Evolutionary conservation across 805 yeast species (phyloP), one percentile per base, ranked within the genome.

Genomic region (Saccharomycopsis javanensis): DNA sequence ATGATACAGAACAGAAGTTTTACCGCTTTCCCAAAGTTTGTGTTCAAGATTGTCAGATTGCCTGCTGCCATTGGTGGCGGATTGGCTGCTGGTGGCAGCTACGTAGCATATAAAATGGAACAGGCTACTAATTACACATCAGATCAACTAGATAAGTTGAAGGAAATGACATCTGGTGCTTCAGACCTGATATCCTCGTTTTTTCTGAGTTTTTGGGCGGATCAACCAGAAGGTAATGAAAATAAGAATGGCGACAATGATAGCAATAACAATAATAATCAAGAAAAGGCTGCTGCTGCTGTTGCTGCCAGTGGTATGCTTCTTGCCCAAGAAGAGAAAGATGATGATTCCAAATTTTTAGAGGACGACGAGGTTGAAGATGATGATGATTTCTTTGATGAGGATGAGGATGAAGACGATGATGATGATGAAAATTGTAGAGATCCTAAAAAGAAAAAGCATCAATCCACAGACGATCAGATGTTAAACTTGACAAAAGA

Each of bases 1-100:
- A 50, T 50, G 52, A 51, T 33, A 20, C 54, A 16, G 45, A 16
- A 35, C 25, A 42, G 48, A 42, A 42, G 74, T 2, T 59, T 73
- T 20, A 64, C 75, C 1, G 62, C 67, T 33, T 69, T 76, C 13
- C 84, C 85, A 25, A 83, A 79, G 66, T 68, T 83, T 0, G 71
- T 85, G 4, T 78, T 79, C 0, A 79, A 78, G 56, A 75, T 78
- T 1, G 74, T 80, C 0, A 79, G 78, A 61, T 68, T 85, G 1
- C 97, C 97, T 0, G 92, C 89, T 0, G 85, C 85, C 61, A 72
- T 90, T 0, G 98, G 97, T 1, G 91, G 96, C 6, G 90, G 96
- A 0, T 70, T 90, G 35, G 97, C 96, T 2, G 98, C 97, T 10
- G 96, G 96, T 6, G 96, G 96, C 0, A 85, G 96, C 2, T 94